Base-by-base conservation (phyloP, 2,329 filamentous ascomycete species). In the Botrytis aclada region DNA sequence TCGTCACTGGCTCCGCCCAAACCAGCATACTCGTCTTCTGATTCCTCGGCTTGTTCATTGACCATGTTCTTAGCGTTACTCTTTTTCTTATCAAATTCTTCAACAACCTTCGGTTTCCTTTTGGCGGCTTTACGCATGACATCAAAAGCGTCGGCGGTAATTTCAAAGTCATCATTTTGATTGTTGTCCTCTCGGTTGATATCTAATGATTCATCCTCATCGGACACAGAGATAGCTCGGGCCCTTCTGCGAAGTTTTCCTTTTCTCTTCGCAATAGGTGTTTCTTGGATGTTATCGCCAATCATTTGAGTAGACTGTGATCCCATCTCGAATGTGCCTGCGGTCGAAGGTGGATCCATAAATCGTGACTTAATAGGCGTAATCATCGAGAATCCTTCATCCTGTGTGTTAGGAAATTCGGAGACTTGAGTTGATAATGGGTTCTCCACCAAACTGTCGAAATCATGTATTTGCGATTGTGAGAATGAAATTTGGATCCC, bases 1-100 rank as follows among this genome's bases (percentile, higher is more conserved):
- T 98, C 95, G 74, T 95, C 95, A 82, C 95, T 95, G 18, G 86
- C 92, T 75, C 96, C 96, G 77, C 96, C 96, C 16, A 99, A 86
- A 7, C 96, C 96, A 56, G 95, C 95, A 81, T 98, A 99, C 82
- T 99, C 96, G 81, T 99, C 96, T 80, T 99, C 97, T 0, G 96
- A 99, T 83, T 99, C 96, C 78, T 97, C 93, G 74, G 96, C 95
- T 80, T 97, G 94, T 77, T 98, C 96, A 76, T 98, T 89, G 54
- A 99, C 87, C 87, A 97, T 93, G 37, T 92, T 90, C 79, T 90
- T 94, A 0, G 95, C 95, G 80, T 93, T 91, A 83, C 93, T 97
- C 81, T 92, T 95, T 82, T 94, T 95, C 82, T 92, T 93, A 83
- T 97, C 88, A 78, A 94, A 97, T 1, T 86, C 84, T 25, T 87